Evolutionary conservation across 352 stramenopile species (phyloP).

Genomic region (Globisporangium takayamanum): DNA sequence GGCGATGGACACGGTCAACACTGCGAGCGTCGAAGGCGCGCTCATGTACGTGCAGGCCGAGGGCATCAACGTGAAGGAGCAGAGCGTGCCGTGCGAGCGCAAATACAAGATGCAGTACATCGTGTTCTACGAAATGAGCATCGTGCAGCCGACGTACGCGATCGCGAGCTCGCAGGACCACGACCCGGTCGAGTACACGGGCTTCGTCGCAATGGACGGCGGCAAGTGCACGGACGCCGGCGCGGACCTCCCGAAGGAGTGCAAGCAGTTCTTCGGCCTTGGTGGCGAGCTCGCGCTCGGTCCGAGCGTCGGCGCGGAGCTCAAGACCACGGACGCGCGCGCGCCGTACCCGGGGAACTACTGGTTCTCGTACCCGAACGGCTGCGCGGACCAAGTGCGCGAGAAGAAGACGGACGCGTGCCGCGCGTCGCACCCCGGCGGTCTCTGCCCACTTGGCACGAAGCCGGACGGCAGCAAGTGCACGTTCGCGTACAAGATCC

Average conservation of each 20-base stretch:
- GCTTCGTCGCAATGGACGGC: slow-evolving; percentile 11
- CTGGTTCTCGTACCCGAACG: slow-evolving; percentile 37
- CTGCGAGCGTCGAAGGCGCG: slow-evolving; percentile 60
- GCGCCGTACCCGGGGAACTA: slow-evolving; percentile 26
- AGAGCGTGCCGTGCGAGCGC: slow-evolving; percentile 20
- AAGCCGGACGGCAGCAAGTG: slow-evolving; percentile 41
- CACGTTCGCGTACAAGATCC: slow-evolving; percentile 51
- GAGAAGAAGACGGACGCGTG: slow-evolving; percentile 13
- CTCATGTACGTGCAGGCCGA: slow-evolving; percentile 81
- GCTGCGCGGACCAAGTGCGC: slow-evolving; percentile 7
- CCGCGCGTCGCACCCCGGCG: slow-evolving; percentile 16
- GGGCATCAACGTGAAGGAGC: slow-evolving; percentile 34
- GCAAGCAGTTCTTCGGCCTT: slow-evolving; percentile 18
- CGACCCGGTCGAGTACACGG: slow-evolving; percentile 7
- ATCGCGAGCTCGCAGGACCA: slow-evolving; percentile 17
- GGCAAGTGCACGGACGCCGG: slow-evolving; percentile 14
- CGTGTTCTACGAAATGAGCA: slow-evolving; percentile 26
- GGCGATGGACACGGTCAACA: slow-evolving; percentile 66
- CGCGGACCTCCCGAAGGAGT: slow-evolving; percentile 13
- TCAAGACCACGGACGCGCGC: slow-evolving; percentile 12
- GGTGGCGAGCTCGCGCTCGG: slow-evolving; percentile 18
- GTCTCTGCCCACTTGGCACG: slow-evolving; percentile 35
- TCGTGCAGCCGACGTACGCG: slow-evolving; percentile 16
- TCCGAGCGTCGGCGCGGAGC: slow-evolving; percentile 6
- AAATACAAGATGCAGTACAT: slow-evolving; percentile 34